A percentile compares a stretch with the other conserved stretches of the same genome.
These are phyloP conservation scores for Talaromyces islandicus DNA, from an alignment of 2,329 filamentous ascomycete species.

Conservation along the genomic window DNA sequence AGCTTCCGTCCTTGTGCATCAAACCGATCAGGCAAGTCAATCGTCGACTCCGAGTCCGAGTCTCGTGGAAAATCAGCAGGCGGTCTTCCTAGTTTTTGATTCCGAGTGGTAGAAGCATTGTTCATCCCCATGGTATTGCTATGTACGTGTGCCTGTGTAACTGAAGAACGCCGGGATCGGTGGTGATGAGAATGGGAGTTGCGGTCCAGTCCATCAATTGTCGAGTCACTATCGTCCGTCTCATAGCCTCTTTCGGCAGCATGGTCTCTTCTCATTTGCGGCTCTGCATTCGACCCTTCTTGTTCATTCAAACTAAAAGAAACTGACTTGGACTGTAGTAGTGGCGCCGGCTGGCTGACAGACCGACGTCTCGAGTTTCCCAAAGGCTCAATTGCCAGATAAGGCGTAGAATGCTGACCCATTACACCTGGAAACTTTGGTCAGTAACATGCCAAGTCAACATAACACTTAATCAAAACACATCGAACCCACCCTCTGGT, in stretches of 20 bases:
- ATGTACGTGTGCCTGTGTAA: conserved; percentile 1
- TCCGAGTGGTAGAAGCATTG: background rate
- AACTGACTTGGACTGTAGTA: conserved; percentile 27
- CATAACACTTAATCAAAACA: conserved; percentile 8
- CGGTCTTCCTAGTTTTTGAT: background rate
- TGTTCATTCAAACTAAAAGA: conserved; percentile 23
- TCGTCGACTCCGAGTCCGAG: conserved; percentile 37
- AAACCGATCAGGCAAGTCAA: conserved; percentile 40
- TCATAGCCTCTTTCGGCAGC: conserved; percentile 33
- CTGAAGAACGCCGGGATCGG: conserved; percentile 10
- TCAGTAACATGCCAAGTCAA: conserved; percentile 4
- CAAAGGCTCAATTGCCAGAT: background rate
- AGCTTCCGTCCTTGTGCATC: conserved; percentile 36
- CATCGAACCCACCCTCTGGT: conserved; percentile 38
- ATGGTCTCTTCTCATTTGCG: background rate
- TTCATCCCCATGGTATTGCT: background rate
- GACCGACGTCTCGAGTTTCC: conserved; percentile 13
- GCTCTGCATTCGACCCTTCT: conserved; percentile 1
- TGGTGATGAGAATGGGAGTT: conserved; percentile 19
- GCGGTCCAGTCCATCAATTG: conserved; percentile 20
- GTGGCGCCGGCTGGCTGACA: conserved; percentile 15
- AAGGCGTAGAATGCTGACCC: background rate
- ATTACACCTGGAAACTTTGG: conserved; percentile 18
- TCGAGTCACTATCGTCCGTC: conserved; percentile 37
- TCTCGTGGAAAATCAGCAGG: conserved; percentile 11